phyloP scores from a whole-genome alignment of 108 stramenopile species.

The Aurantiochytrium sp. region DNA sequence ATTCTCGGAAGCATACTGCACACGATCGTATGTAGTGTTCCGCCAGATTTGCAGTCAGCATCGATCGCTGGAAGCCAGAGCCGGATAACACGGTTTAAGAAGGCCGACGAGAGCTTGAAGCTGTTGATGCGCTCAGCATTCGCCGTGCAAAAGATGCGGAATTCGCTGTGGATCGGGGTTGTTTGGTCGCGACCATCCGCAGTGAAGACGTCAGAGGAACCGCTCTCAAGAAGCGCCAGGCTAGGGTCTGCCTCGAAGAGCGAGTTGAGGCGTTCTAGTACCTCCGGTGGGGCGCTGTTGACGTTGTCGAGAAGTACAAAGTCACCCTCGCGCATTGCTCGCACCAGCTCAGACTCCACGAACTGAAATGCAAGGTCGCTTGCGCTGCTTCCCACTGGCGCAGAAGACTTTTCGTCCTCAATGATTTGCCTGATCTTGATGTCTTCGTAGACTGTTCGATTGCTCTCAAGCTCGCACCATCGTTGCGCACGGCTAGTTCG shows the following conservation, averaged over 20 bases:
- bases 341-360: slow-evolving; percentile 21
- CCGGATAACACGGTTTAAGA: slow-evolving; percentile 18
- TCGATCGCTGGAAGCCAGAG: slow-evolving; percentile 25
- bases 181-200: neutral
- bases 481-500: neutral
- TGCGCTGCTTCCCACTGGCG: neutral
- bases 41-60: neutral
- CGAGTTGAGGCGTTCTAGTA: slow-evolving; percentile 30
- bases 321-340: slow-evolving; percentile 23
- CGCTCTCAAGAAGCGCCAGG: neutral
- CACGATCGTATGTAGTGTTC: neutral
- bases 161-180: neutral
- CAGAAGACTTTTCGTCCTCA: neutral
- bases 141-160: slow-evolving; percentile 3
- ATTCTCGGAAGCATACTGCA: neutral
- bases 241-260: slow-evolving; percentile 16
- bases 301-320: slow-evolving; percentile 34
- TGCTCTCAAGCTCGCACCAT: neutral
- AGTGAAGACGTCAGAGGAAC: neutral
- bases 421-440: neutral
- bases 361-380: slow-evolving; percentile 11
- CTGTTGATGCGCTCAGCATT: neutral
- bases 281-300: slow-evolving; percentile 27
- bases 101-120: slow-evolving; percentile 22
- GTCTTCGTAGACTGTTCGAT: neutral